Evolutionary conservation across 352 stramenopile species (phyloP).

Genomic region (Phytopythium cucurbitacearum): DNA sequence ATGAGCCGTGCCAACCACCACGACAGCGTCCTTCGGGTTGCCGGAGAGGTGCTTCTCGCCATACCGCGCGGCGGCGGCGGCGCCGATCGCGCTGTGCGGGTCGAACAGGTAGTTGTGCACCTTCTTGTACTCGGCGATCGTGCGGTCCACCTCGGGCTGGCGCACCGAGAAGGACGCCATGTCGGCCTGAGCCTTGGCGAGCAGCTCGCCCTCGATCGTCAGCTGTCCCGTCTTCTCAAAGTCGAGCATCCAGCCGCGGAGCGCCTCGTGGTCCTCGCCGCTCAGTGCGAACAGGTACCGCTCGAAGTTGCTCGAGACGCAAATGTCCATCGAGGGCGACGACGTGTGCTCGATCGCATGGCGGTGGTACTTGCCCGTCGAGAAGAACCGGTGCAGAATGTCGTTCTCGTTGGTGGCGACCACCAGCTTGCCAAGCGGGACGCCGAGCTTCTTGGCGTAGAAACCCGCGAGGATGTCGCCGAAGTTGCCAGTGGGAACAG

Average conservation of each 20-base stretch:
- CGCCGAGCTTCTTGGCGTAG: slow-evolving; percentile 92
- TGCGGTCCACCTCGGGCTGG: slow-evolving; percentile 83
- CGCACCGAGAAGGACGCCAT: slow-evolving; percentile 92
- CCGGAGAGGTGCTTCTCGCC: slow-evolving; percentile 56
- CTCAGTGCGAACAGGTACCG: slow-evolving; percentile 96
- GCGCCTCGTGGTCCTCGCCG: slow-evolving; percentile 89
- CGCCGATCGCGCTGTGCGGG: slow-evolving; percentile 95
- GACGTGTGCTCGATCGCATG: slow-evolving; percentile 92
- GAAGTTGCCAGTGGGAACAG: slow-evolving; percentile 99
- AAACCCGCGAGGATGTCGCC: slow-evolving; percentile 98
- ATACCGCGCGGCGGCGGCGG: slow-evolving; percentile 86
- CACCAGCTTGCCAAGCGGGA: slow-evolving; percentile 95
- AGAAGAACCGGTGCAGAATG: slow-evolving; percentile 98
- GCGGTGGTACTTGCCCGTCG: slow-evolving; percentile 95
- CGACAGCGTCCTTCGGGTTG: slow-evolving; percentile 62
- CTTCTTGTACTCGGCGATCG: slow-evolving; percentile 92
- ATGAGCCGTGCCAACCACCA: slow-evolving; percentile 96
- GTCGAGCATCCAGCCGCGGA: slow-evolving; percentile 91
- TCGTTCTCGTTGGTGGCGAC: slow-evolving; percentile 99
- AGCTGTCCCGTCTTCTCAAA: slow-evolving; percentile 96
- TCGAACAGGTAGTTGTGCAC: slow-evolving; percentile 95
- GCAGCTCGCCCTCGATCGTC: slow-evolving; percentile 87
- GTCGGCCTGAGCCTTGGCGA: slow-evolving; percentile 88
- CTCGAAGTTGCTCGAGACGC: slow-evolving; percentile 99
- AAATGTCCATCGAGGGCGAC: slow-evolving; percentile 99